Evolutionary conservation across 2,329 filamentous ascomycete genomes (phyloP), one percentile per base, ranked within the genome.

Genomic region (Orbilia quercus): DNA sequence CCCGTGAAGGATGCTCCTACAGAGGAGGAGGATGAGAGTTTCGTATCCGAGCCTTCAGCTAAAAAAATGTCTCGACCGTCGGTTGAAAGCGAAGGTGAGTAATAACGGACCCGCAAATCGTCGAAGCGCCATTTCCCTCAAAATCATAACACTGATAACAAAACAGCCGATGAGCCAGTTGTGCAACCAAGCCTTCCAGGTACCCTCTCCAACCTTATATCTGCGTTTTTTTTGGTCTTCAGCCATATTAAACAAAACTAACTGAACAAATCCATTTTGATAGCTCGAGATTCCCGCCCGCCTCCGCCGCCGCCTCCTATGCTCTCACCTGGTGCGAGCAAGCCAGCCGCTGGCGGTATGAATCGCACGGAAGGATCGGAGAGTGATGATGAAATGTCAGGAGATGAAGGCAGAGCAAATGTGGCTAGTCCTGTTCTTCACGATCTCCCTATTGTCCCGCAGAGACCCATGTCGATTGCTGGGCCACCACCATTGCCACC

Each of bases 341-440:
- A 44, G 25, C 40, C 45, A 48, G 25, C 53, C 18, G 45, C 22
- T 23, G 28, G 54, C n/a, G 9, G 5, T 31, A 9, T 31, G 9
- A 58, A 51, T 42, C 25, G 50, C 20, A 75, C 77, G 1, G 85
- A 90, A 73, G 92, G 92, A 28, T 96, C 92, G 1, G 91, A 90
- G 79, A 95, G 93, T 45, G 93, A 96, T 77, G 93, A 97, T 79
- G 94, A 97, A 80, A 82, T 92, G 77, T 92, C 90, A 7, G 83
- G 75, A 88, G 84, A 80, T 84, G 87, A 55, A 4, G 47, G 42
- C 20, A 65, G 58, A 42, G 14, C 48, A 11, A 45, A 31, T 51
- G 1, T 64, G 82, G 82, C 69, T 89, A 59, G 59, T 18, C 50
- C 70, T 38, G 31, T 55, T 16, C 36, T 22, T 25, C 60, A 57